Conservation (phyloP, 1,284 basidiomycete species). For the Anthracocystis panici-leucophaei region DNA sequence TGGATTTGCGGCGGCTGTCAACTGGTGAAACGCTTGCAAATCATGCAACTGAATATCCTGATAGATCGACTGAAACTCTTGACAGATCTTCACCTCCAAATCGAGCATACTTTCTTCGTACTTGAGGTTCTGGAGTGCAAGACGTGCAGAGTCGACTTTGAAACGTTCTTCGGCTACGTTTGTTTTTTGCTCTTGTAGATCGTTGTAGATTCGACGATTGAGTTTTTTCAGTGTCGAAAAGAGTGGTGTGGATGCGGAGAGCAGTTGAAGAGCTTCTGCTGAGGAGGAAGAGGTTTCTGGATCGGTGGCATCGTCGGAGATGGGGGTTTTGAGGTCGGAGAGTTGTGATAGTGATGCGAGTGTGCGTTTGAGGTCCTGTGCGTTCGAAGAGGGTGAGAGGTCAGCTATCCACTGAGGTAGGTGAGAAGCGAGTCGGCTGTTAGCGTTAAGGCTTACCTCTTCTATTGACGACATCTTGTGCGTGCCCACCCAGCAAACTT, state of each 20-base stretch:
- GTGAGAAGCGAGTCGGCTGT: no score
- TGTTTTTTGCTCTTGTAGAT: conserved; percentile 28
- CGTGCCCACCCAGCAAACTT: no score
- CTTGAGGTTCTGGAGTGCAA: conserved; percentile 44
- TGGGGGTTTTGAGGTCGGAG: conserved; percentile 21
- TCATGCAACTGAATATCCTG: conserved; percentile 43
- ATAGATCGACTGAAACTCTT: conserved; percentile 50
- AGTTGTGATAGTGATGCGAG: conserved; percentile 18
- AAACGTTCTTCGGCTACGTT: conserved; percentile 30
- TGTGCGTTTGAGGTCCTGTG: conserved; percentile 29
- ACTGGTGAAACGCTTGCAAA: conserved; percentile 23
- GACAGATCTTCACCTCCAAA: conserved; percentile 41
- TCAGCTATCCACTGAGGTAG: conserved; percentile 1
- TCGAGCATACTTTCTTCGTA: conserved; percentile 53
- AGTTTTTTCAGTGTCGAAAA: conserved; percentile 32
- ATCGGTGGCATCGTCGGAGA: not conserved
- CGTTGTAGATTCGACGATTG: conserved; percentile 34
- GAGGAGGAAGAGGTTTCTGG: conserved; percentile 7
- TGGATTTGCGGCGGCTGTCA: not conserved
- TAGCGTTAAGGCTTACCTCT: conserved; percentile 10
- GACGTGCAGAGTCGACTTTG: conserved; percentile 38
- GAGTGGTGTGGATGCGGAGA: conserved; percentile 26
- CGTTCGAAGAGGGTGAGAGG: not conserved
- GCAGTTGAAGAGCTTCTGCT: conserved; percentile 15
- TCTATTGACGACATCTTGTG: conserved; percentile 19